Base-by-base conservation (phyloP, 1,284 basidiomycete species). In the Psilocybe mexicana region DNA sequence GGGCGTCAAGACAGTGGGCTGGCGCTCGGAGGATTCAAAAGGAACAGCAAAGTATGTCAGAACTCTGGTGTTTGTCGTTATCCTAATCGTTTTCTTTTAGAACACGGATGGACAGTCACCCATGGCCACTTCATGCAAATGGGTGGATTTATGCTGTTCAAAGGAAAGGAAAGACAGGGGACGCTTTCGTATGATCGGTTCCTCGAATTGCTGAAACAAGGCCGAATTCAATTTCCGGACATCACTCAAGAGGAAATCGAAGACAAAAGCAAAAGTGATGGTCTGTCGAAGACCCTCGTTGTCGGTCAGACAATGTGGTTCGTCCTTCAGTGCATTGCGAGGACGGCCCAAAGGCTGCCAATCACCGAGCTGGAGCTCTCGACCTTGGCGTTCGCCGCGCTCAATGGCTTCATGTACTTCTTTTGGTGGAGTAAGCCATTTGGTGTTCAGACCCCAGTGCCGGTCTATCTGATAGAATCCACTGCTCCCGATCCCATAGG, bases 111-210 rank as follows among this genome's bases (percentile, higher is more conserved):
- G 60, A 61, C 57, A 1, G 28, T 51, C 10, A 58, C 60, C 1
- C 60, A 59, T 23, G 57, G 60, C 26, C 51, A 53, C n/a, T 61
- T 61, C 35, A 12, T 61, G 8, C 54, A 67, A 4, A 72, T 72
- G 65, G 72, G 71, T 8, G 71, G 70, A 0, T 72, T 72, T 36
- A 57, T 54, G 44, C 43, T 50, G 33, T 51, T 51, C 30, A 47
- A 64, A 26, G 33, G 33, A 26, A 26, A 44, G 14, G 36, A 33
- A 28, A 40, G 40, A 6, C 8, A 3, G 8, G 42, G 50, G 40
- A 45, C 40, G 18, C 35, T 55, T 33, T 44, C 40, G 46, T 30
- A 33, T 35, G 51, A 43, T 24, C 46, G 18, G 8, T 23, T 55
- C 0, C 6, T 14, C n/a, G 6, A 33, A n/a, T 40, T 58, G 2